Base-by-base conservation (phyloP, 768 basidiomycete species). In the Bullera alba region DNA sequence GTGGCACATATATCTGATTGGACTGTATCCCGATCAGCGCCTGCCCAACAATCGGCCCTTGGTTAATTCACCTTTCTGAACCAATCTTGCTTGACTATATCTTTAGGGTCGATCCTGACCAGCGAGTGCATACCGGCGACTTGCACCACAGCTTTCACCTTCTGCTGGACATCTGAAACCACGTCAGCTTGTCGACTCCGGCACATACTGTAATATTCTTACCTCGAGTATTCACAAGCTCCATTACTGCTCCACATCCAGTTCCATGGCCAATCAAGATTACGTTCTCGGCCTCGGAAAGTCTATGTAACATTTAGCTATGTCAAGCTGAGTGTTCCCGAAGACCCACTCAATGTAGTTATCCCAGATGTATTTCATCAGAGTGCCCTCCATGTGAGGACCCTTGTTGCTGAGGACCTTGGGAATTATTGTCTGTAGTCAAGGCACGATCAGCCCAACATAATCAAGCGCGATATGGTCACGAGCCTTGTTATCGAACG, bases 291-390 rank as follows among this genome's bases (percentile, higher is more conserved):
- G 85, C 86, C 19, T 77, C 78, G 5, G 84, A 84, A 57, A 93
- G 76, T 52, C 88, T 91, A 59, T 5, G 54, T 34, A 34, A n/a
- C n/a, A n/a, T n/a, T n/a, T n/a, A n/a, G n/a, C n/a, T n/a, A n/a
- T n/a, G 29, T 7, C 1, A 4, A 5, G n/a, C 2, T 22, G 28
- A 29, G 25, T 19, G 50, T n/a, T 42, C 45, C 39, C 0, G 25
- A 7, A 42, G 19, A 69, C 86, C 52, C 60, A 95, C 92, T 86
- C 82, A 54, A 97, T 77, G 64, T 91, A 92, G 63, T 96, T 93
- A 71, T 97, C 93, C 95, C 95, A 99, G 10, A 97, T 71, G 68
- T 96, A 93, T 3, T 78, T 77, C 51, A 93, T 68, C 21, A 92
- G 73, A 25, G 85, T 81, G 42, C 59, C 70, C 66, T 72, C 49